Conservation (phyloP, 2,329 filamentous ascomycete genomes). For the Scortechinia acanthostroma region DNA sequence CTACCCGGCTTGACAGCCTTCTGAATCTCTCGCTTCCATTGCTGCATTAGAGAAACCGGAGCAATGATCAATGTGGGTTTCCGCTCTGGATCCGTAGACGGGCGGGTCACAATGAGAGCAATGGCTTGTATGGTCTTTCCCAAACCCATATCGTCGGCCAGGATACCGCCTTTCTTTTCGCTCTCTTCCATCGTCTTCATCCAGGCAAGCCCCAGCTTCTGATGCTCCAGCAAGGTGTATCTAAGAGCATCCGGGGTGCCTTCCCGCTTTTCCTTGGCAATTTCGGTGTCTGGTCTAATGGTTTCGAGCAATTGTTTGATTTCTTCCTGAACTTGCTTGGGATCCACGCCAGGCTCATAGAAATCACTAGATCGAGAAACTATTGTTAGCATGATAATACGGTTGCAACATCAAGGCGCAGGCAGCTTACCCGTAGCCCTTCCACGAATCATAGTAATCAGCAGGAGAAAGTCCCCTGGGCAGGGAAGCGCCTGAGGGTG, state of each 20-base stretch:
- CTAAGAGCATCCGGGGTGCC: conserved; percentile 65
- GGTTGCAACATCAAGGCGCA: too few relatives aligned
- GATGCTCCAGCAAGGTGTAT: conserved; percentile 70
- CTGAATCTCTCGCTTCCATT: conserved; percentile 77
- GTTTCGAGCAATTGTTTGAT: conserved; percentile 65
- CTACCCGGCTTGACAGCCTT: conserved; percentile 56
- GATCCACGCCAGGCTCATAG: conserved; percentile 22
- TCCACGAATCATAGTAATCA: too few relatives aligned
- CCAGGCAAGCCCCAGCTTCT: conserved; percentile 73
- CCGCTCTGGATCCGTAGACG: conserved; percentile 39
- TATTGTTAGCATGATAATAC: background rate
- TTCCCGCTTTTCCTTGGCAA: conserved; percentile 52
- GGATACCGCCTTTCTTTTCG: conserved; percentile 66
- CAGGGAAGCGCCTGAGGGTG: background rate
- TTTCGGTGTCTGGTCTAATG: conserved; percentile 66
- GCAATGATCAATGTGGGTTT: conserved; percentile 79
- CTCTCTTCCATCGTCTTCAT: conserved; percentile 69
- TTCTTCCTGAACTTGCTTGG: conserved; percentile 50
- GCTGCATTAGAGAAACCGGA: conserved; percentile 71
- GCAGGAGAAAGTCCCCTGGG: too few relatives aligned
- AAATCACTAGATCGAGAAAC: conserved; percentile 5
- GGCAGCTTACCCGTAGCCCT: too few relatives aligned
- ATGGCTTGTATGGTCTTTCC: conserved; percentile 81
- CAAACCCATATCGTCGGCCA: conserved; percentile 77
- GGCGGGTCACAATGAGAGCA: conserved; percentile 65